Base-by-base conservation (phyloP, 2,329 filamentous ascomycete genomes). In the Nemania diffusa region DNA sequence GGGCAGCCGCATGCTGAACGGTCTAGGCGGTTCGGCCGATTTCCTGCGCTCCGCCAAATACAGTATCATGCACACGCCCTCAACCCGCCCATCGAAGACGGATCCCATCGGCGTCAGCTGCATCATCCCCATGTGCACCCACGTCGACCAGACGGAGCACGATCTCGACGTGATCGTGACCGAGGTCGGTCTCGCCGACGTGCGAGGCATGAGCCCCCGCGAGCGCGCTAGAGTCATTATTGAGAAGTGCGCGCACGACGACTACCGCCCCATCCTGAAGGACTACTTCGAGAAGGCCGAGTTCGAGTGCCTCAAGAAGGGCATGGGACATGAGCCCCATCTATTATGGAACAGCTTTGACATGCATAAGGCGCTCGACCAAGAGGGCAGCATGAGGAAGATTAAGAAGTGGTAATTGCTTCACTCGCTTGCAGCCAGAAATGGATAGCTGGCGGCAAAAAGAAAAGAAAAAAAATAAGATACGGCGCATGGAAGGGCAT, bases 41-140 rank as follows among this genome's bases (percentile, higher is more conserved):
- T 93, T 93, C 85, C 82, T 92, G 46, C 87, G 91, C 57, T 87
- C 81, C 64, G 79, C 88, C 63, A 92, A 92, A 77, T 92, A 97
- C 85, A 91, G 87, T 75, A 97, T 97, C 84, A 97, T 97, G 93
- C 94, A 97, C 84, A 97, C 93, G 0, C 94, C 93, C 0, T 92
- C 89, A 22, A 91, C 91, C 1, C 87, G 93, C 24, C 93, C 93
- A 11, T 89, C 87, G 75, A 97, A 96, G 86, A 91, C 87, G 15
- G 93, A 97, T 78, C 92, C 92, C 1, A 88, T 89, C 64, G 93
- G 93, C 72, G 88, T 97, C 64, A 90, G 85, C 72, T 96, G 92
- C 82, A 97, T 97, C 74, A 92, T 97, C n/a, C 93, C 93, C 67
- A 95, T 97, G 91, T 93, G 91, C 82, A 97, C 93, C 3, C 94